These are phyloP conservation scores for Pseudodiploospora longispora DNA, from an alignment of 2,329 filamentous ascomycete species.

Conservation along the genomic window DNA sequence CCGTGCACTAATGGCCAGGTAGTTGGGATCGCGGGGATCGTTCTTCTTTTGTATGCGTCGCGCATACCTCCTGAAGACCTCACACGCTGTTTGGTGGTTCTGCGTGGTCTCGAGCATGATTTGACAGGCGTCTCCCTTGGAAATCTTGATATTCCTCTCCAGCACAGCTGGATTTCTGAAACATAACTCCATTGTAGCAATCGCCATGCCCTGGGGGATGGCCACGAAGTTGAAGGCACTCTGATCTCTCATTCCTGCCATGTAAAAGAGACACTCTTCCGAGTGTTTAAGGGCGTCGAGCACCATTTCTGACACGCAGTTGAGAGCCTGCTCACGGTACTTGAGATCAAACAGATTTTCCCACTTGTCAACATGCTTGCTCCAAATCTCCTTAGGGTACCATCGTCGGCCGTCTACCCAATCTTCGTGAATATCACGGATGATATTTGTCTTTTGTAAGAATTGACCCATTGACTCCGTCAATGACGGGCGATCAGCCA, in stretches of 20 bases:
- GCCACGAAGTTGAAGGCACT: conserved; percentile 98
- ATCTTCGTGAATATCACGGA: conserved; percentile 89
- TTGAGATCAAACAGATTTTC: conserved; percentile 82
- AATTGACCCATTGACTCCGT: conserved; percentile 97
- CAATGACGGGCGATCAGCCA: conserved; percentile 70
- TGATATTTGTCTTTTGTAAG: conserved; percentile 97
- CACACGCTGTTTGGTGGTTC: conserved; percentile 73
- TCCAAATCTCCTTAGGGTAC: conserved; percentile 96
- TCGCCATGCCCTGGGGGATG: conserved; percentile 95
- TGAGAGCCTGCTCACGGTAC: conserved; percentile 67
- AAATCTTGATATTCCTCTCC: conserved; percentile 87
- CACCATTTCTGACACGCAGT: conserved; percentile 90
- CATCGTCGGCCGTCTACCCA: conserved; percentile 80
- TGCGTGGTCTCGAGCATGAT: conserved; percentile 92
- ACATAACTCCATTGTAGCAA: conserved; percentile 83
- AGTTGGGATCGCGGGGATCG: conserved; percentile 86
- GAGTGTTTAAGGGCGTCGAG: conserved; percentile 78
- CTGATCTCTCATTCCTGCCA: conserved; percentile 89
- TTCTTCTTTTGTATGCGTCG: conserved; percentile 89
- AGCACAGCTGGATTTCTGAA: conserved; percentile 90
- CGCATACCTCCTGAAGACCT: conserved; percentile 70
- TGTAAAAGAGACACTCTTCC: conserved; percentile 95
- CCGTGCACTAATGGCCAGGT: conserved; percentile 80
- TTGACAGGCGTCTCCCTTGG: conserved; percentile 84
- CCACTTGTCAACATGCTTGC: conserved; percentile 83